Percentiles rank a stretch among this genome's conserved stretches.
Conservation (phyloP, 2,329 filamentous ascomycete species). For the Pestalotiopsis sp. region DNA sequence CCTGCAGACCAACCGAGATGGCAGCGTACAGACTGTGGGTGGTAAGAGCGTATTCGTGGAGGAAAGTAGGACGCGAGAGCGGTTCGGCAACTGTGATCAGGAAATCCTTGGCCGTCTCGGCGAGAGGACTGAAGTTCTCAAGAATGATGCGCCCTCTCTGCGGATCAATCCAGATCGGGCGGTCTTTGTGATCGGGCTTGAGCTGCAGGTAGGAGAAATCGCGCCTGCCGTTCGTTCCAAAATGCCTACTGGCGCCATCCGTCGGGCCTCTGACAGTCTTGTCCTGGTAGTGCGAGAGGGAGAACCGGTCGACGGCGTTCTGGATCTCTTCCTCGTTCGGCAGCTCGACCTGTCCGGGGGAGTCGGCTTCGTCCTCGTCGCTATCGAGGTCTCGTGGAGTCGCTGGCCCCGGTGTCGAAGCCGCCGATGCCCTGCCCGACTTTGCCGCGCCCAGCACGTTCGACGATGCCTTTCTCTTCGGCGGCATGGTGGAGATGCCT, state of each 20-base stretch:
- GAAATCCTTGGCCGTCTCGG: slow-evolving; percentile 88
- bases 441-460: slow-evolving; percentile 54
- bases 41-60: slow-evolving; percentile 93
- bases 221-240: slow-evolving; percentile 43
- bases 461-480: slow-evolving; percentile 69
- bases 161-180: slow-evolving; percentile 93
- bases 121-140: slow-evolving; percentile 90
- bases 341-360: slow-evolving; percentile 45
- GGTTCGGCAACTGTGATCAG: slow-evolving; percentile 95
- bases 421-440: slow-evolving; percentile 56
- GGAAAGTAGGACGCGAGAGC: slow-evolving; percentile 81
- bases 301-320: slow-evolving; percentile 63
- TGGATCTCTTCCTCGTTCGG: slow-evolving; percentile 58
- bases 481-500: slow-evolving; percentile 56
- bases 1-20: slow-evolving; percentile 89
- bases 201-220: slow-evolving; percentile 84
- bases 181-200: slow-evolving; percentile 86
- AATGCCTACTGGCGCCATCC: slow-evolving; percentile 47
- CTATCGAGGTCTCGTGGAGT: slow-evolving; percentile 62
- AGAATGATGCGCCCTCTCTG: slow-evolving; percentile 84
- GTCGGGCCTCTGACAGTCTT: slow-evolving; percentile 41
- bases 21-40: slow-evolving; percentile 94
- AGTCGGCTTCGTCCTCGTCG: slow-evolving; percentile 47
- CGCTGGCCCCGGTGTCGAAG: slow-evolving; percentile 62
- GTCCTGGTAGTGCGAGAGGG: slow-evolving; percentile 53